phyloP scores from a whole-genome alignment of 2,329 filamentous ascomycete genomes.

The Aspergillus ibericus region DNA sequence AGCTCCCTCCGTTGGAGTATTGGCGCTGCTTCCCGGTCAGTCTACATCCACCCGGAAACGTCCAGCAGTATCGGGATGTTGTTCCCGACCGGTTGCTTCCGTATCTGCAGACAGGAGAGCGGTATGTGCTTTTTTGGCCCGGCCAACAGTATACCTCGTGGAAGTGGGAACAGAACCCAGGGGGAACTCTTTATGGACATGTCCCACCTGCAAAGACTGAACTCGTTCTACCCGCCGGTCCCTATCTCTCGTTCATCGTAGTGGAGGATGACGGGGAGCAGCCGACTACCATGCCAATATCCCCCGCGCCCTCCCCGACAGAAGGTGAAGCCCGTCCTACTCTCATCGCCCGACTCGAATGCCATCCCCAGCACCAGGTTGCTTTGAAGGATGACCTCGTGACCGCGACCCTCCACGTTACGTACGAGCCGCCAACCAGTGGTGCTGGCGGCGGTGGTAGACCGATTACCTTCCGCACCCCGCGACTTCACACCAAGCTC shows the following conservation, averaged over 20 bases:
- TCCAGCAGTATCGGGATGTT: neutral
- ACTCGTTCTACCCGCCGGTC: neutral
- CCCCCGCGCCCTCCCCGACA: no score
- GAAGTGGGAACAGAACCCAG: neutral
- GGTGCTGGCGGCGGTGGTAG: neutral
- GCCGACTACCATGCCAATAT: no score
- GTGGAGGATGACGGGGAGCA: neutral
- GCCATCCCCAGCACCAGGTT: neutral
- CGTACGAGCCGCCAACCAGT: neutral
- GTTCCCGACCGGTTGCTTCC: neutral
- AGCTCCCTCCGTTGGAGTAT: neutral
- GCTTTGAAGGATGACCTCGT: neutral
- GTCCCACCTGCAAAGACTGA: neutral
- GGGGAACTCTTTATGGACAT: neutral
- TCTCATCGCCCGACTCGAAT: slow-evolving; percentile 1
- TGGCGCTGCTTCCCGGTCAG: neutral
- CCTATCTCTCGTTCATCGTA: neutral
- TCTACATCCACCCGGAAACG: neutral
- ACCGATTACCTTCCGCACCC: neutral
- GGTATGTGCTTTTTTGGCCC: neutral
- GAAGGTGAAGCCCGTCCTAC: neutral
- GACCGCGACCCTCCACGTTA: neutral
- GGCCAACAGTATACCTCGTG: neutral
- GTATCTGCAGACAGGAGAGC: neutral
- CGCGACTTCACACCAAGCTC: neutral